Conservation (phyloP, 1,284 basidiomycete genomes). For the Pterulicium gracile region DNA sequence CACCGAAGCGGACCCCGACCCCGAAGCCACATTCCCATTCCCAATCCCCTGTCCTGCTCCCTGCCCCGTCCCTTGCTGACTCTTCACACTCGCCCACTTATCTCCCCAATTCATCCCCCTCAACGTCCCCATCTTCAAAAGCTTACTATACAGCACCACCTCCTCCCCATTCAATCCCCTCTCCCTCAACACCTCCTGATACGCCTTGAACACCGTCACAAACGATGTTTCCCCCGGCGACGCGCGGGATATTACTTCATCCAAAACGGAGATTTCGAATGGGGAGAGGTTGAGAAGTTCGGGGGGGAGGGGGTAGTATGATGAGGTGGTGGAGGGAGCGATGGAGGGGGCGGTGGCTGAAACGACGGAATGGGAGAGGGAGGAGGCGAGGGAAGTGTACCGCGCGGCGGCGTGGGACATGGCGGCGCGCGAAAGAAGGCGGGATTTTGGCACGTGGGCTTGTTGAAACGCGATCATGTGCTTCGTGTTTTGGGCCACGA, state of each 20-base stretch:
- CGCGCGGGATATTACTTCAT: constrained; percentile 59
- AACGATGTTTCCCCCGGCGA: constrained; percentile 58
- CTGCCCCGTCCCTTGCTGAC: constrained; percentile 28
- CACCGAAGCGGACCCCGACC: no score
- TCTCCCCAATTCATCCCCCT: constrained; percentile 67
- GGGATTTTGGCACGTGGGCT: no score
- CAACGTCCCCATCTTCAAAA: constrained; percentile 68
- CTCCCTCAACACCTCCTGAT: constrained; percentile 63
- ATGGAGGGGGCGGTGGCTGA: no score
- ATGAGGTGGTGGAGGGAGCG: no score
- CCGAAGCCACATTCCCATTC: no score
- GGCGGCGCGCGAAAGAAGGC: no score
- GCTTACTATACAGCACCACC: constrained; percentile 68
- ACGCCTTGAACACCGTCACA: constrained; percentile 69
- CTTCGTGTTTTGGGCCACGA: no score
- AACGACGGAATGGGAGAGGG: background rate
- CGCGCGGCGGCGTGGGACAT: background rate
- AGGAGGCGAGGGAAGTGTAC: background rate
- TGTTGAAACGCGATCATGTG: no score
- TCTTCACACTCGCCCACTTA: constrained; percentile 64
- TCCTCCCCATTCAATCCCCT: constrained; percentile 71
- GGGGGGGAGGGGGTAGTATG: constrained; percentile 30
- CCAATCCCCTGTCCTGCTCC: background rate
- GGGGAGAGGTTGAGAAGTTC: constrained; percentile 49
- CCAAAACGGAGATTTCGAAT: constrained; percentile 59